Evolutionary conservation across 371 early-diverging fungal genomes (phyloP), one percentile per base, ranked within the genome.

Genomic region (Nosema muscidifuracis): DNA sequence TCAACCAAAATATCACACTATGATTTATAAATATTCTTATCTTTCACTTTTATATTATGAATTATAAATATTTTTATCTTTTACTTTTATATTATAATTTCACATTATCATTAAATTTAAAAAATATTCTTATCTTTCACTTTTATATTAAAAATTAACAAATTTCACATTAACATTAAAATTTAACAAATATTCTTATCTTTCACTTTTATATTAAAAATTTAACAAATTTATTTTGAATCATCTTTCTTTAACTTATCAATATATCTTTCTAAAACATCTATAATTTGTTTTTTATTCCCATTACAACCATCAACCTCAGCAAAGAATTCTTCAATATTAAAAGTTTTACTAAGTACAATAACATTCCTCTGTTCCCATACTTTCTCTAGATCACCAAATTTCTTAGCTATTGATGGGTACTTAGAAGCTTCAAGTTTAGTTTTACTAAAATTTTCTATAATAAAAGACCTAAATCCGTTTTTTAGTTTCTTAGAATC

Each of bases 291-390:
- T 16, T 61, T 42, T 51, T 31, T 31, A 61, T 26, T 33, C 3
- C 74, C 53, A 38, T 75, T 64, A 40, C 20, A 64, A 13, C 16
- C 44, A 20, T 67, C 55, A 33, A 75, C 70, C 42, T 63, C 47
- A 24, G 10, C 3, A 13, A 75, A 36, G 18, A 75, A 67, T 50
- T 69, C 66, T 62, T 75, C 67, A 20, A 18, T 40, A 26, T 34
- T 58, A 36, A 34, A 65, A n/a, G n/a, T 15, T 34, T 64, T 34
- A 51, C 67, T 62, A 47, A 64, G 4, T 15, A 9, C 44, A 61
- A 78, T 57, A 9, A 75, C 43, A 38, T 53, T 60, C 31, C 73
- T 58, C 31, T 78, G 40, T 47, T 51, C 63, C 79, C 79, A 78
- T 2, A 78, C 69, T 26, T 64, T 69, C 40, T 69, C 70, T 2